Evolutionary conservation across 192 early-diverging fungal species (phyloP), one percentile per base, ranked within the genome.

Genomic region (Spinellus fusiger): DNA sequence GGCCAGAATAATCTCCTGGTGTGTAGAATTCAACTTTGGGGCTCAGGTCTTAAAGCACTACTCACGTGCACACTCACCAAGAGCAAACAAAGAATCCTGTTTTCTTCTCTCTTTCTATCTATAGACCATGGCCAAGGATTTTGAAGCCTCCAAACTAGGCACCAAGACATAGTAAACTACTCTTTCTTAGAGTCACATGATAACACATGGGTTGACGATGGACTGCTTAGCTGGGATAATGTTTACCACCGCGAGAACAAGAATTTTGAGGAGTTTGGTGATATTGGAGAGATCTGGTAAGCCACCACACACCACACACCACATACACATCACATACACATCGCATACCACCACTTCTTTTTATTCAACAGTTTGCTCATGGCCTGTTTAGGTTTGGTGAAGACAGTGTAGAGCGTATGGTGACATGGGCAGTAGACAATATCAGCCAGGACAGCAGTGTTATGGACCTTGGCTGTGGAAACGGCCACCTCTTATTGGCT

Each of bases 241-340:
- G 79, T 90, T 9, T 96, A 96, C 56, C 77, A 82, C 53, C 79
- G 82, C 15, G 94, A 96, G 56, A 78, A 89, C 26, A 73, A 47
- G 57, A 94, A 93, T 74, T 97, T 87, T 65, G 72, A 83, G 28
- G 86, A 89, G 46, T 74, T 80, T 56, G 91, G 91, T 5, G 94
- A 97, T 54, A 91, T 89, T 71, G 94, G 94, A 31, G 93, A 97
- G 61, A 77, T 93, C 23, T 94, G 93, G 91, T 91, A 68, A 32
- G 44, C 23, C 4, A 54, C 34, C 27, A 28, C 49, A 9, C 4
- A 28, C 8, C 9, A 52, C 12, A 54, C 20, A 16, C 16, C n/a
- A 49, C 28, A 22, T 22, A 46, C 20, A 56, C 7, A 13, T 53
- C 5, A 2, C 28, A 31, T 7, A 3, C 28, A 9, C 13, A n/a